phyloP scores from a whole-genome alignment of 176 grass and related monocot genomes.

The Oryza meyeriana region DNA sequence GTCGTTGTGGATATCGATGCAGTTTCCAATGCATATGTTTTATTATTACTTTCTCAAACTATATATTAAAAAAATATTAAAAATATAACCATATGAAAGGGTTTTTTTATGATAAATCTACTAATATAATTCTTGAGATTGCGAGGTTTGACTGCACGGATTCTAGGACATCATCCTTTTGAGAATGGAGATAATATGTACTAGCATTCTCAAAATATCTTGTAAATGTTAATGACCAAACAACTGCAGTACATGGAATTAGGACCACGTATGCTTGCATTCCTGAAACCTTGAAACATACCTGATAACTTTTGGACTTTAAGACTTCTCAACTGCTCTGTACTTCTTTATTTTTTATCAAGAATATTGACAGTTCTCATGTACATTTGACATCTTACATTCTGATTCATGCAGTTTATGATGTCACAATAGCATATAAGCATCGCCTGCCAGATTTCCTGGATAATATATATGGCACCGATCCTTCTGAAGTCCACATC shows the following conservation, averaged over 20 bases:
- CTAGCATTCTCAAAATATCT: constrained; percentile 1
- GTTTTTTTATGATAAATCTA: too few relatives aligned
- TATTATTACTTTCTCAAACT: too few relatives aligned
- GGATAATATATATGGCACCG: constrained; percentile 71
- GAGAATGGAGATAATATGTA: too few relatives aligned
- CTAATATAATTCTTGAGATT: too few relatives aligned
- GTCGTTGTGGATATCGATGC: too few relatives aligned
- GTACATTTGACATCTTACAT: constrained; percentile 12
- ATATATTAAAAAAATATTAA: too few relatives aligned
- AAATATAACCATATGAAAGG: too few relatives aligned
- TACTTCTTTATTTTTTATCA: neutral
- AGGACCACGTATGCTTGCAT: constrained; percentile 3
- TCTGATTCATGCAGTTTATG: constrained; percentile 60
- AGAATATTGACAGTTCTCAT: neutral
- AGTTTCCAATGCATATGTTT: too few relatives aligned
- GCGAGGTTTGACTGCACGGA: too few relatives aligned
- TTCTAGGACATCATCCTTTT: too few relatives aligned
- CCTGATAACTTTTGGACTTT: neutral
- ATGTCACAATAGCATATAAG: constrained; percentile 84
- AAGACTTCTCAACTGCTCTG: neutral
- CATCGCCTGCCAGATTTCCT: constrained; percentile 72
- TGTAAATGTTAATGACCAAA: neutral
- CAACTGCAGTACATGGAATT: neutral
- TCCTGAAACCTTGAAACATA: neutral
- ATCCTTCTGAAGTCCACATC: constrained; percentile 92